These are phyloP conservation scores for Rosa chinensis DNA, from an alignment of 306 rosid species.

Conservation along the genomic window DNA sequence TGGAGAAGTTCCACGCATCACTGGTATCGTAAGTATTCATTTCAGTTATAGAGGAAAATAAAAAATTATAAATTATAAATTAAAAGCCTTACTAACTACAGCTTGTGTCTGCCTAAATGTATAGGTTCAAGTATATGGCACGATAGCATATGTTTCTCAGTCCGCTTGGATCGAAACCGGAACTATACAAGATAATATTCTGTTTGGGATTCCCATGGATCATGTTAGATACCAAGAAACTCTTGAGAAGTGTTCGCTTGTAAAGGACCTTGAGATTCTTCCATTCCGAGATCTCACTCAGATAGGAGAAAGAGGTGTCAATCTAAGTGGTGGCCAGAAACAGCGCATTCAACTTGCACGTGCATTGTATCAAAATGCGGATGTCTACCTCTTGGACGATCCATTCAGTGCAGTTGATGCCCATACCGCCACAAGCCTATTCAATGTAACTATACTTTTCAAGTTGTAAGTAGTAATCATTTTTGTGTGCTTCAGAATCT, in stretches of 20 bases:
- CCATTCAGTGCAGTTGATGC: constrained; percentile 78
- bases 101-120: neutral
- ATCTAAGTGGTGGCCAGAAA: constrained; percentile 53
- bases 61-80: neutral
- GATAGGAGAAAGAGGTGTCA: constrained; percentile 61
- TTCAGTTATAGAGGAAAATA: neutral
- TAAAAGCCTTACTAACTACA: neutral
- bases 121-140: constrained; percentile 41
- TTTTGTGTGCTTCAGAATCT: neutral
- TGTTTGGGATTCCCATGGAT: constrained; percentile 50
- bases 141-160: constrained; percentile 63
- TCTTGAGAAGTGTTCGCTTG: constrained; percentile 41
- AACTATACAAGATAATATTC: constrained; percentile 46
- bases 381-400: constrained; percentile 54
- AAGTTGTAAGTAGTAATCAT: neutral
- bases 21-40: constrained; percentile 20
- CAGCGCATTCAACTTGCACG: constrained; percentile 52
- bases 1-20: constrained; percentile 29
- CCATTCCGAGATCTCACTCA: constrained; percentile 23
- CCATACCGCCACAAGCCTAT: constrained; percentile 44
- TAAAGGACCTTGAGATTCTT: constrained; percentile 50
- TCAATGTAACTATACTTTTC: constrained; percentile 32
- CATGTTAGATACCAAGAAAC: constrained; percentile 42
- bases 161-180: constrained; percentile 65
- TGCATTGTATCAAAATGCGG: constrained; percentile 53